These are phyloP conservation scores for Gamarada debralockiae DNA, from an alignment of 495 filamentous ascomycete species.

Conservation along the genomic window DNA sequence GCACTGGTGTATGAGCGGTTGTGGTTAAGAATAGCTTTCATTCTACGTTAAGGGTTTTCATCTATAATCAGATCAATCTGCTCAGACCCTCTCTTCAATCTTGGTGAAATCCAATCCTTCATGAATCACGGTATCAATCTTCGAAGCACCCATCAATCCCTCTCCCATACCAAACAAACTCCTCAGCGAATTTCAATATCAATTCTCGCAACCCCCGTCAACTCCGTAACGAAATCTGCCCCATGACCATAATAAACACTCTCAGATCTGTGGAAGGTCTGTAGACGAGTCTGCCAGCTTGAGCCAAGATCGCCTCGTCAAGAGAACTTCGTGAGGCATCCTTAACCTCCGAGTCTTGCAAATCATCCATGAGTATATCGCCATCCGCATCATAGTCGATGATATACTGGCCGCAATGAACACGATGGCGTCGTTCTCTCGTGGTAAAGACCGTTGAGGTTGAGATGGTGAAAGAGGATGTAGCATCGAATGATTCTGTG, in stretches of 20 bases:
- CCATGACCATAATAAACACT: not conserved
- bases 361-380: constrained; percentile 48
- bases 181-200: constrained; percentile 21
- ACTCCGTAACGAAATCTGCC: constrained; percentile 8
- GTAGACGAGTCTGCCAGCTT: not conserved
- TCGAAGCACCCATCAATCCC: not conserved
- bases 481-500: constrained; percentile 19
- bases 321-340: not conserved
- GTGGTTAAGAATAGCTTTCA: no score
- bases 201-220: constrained; percentile 19
- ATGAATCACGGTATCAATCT: not conserved
- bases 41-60: no score
- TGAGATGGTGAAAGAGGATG: not conserved
- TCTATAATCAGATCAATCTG: no score
- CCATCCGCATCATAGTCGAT: constrained; percentile 31
- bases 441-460: not conserved
- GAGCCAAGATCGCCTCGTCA: not conserved
- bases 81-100: no score
- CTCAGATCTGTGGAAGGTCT: not conserved
- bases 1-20: no score
- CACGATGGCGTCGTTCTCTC: not conserved
- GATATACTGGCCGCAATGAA: constrained; percentile 1
- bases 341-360: not conserved
- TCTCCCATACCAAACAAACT: not conserved
- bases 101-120: no score